These are phyloP conservation scores for Fomes fomentarius DNA, from an alignment of 1,284 basidiomycete genomes.

Conservation along the genomic window DNA sequence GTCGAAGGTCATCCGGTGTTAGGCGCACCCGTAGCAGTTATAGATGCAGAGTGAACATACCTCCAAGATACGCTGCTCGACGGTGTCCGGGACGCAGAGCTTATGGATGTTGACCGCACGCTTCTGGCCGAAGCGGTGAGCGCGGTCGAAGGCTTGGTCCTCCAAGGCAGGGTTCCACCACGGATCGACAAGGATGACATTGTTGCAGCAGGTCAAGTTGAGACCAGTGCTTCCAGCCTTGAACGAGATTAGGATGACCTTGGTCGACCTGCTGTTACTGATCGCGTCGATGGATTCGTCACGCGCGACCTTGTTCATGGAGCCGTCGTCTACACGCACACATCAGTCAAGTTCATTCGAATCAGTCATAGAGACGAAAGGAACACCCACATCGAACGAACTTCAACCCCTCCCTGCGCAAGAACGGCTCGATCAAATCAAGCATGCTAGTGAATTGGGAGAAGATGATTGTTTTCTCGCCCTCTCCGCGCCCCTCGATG, in stretches of 20 bases:
- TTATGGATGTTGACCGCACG: conserved; percentile 92
- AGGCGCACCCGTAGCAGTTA: not conserved
- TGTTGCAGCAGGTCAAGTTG: conserved; percentile 94
- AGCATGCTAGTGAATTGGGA: conserved; percentile 93
- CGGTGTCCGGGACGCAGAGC: conserved; percentile 85
- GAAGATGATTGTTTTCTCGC: conserved; percentile 92
- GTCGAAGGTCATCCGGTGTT: not conserved
- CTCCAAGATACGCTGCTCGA: conserved; percentile 87
- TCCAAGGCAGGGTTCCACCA: conserved; percentile 97
- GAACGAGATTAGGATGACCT: conserved; percentile 93
- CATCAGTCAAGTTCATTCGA: not conserved
- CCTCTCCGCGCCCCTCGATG: conserved; percentile 64
- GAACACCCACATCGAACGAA: conserved; percentile 83
- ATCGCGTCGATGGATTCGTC: conserved; percentile 79
- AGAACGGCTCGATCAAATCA: conserved; percentile 84
- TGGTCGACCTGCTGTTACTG: conserved; percentile 56
- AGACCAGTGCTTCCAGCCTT: conserved; percentile 94
- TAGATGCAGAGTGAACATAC: conserved; percentile 35
- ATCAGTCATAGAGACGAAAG: not conserved
- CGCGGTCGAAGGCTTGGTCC: conserved; percentile 83
- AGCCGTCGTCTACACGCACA: conserved; percentile 76
- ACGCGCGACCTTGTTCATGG: conserved; percentile 78
- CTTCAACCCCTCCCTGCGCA: conserved; percentile 63
- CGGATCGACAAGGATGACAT: conserved; percentile 89
- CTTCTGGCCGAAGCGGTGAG: conserved; percentile 69